phyloP scores from a whole-genome alignment of 148 eudicot genomes.

The Spergularia marina region DNA sequence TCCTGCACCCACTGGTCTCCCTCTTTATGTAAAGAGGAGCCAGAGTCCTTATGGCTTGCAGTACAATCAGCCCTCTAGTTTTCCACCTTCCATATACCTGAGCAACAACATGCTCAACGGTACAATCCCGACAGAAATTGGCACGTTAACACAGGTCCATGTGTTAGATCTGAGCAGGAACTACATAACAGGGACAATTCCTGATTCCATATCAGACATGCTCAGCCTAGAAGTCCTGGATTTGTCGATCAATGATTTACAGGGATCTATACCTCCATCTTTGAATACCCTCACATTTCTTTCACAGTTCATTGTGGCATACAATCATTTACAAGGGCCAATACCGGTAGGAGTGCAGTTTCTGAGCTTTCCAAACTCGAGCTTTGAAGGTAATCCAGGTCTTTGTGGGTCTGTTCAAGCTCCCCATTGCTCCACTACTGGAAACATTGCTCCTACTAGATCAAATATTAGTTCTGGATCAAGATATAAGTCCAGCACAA shows the following conservation, averaged over 20 bases:
- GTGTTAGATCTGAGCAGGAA: constrained; percentile 78
- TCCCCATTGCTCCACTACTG: constrained; percentile 39
- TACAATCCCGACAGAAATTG: constrained; percentile 58
- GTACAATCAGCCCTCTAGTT: constrained; percentile 76
- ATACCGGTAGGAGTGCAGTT: constrained; percentile 74
- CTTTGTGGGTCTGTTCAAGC: constrained; percentile 58
- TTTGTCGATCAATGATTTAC: constrained; percentile 60
- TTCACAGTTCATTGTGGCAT: constrained; percentile 72
- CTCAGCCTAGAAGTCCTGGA: constrained; percentile 64
- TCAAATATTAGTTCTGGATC: constrained; percentile 14
- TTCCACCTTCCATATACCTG: constrained; percentile 69
- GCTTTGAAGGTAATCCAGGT: constrained; percentile 75
- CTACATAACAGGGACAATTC: constrained; percentile 62
- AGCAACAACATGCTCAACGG: constrained; percentile 64
- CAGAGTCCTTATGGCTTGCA: constrained; percentile 61
- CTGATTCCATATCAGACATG: constrained; percentile 65
- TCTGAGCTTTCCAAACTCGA: constrained; percentile 60
- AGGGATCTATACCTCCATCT: constrained; percentile 67
- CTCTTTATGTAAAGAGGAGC: constrained; percentile 72
- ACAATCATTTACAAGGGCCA: constrained; percentile 61
- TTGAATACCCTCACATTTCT: constrained; percentile 69
- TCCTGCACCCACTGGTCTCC: constrained; percentile 44
- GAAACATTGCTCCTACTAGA: constrained; percentile 10
- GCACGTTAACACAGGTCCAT: constrained; percentile 64
- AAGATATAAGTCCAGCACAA: constrained; percentile 30